These are phyloP conservation scores for Aspergillus novoparasiticus DNA, from an alignment of 2,329 filamentous ascomycete species.

Conservation along the genomic window DNA sequence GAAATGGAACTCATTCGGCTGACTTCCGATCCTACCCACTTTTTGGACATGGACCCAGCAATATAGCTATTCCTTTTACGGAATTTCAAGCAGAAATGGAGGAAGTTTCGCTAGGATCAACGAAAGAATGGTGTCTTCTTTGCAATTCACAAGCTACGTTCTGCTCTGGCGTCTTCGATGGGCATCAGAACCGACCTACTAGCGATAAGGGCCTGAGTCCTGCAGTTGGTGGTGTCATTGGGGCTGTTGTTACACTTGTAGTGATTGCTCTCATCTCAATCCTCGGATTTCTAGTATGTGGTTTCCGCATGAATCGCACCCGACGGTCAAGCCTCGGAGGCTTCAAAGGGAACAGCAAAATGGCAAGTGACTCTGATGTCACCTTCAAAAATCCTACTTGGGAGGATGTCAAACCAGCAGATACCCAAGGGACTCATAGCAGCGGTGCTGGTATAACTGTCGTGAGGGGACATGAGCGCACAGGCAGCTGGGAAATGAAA, in stretches of 20 bases:
- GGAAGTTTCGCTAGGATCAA: conserved; percentile 45
- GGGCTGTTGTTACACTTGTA: conserved; percentile 55
- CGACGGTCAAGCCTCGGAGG: conserved; percentile 50
- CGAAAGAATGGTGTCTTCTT: conserved; percentile 55
- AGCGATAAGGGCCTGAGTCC: conserved; percentile 39
- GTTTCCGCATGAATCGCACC: conserved; percentile 48
- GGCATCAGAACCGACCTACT: not conserved
- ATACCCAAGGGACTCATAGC: conserved; percentile 28
- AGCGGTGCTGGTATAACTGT: conserved; percentile 16
- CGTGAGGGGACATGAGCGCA: conserved; percentile 52
- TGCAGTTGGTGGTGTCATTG: conserved; percentile 58
- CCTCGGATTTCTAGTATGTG: conserved; percentile 45
- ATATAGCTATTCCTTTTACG: conserved; percentile 50
- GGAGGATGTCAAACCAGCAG: conserved; percentile 38
- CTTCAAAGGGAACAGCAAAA: conserved; percentile 58
- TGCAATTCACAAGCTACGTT: conserved; percentile 54
- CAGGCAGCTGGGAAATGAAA: conserved; percentile 61
- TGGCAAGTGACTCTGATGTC: conserved; percentile 58
- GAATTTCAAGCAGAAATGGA: conserved; percentile 54
- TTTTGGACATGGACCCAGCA: conserved; percentile 52
- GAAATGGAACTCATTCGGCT: conserved; percentile 55
- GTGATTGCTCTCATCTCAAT: conserved; percentile 47
- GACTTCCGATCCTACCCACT: conserved; percentile 49
- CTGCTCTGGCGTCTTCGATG: conserved; percentile 48
- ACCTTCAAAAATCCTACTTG: conserved; percentile 45